A percentile compares a stretch with the other conserved stretches of the same genome.
phyloP scores from a whole-genome alignment of 2,329 filamentous ascomycete genomes.

The Phaeosphaeriaceae sp. region DNA sequence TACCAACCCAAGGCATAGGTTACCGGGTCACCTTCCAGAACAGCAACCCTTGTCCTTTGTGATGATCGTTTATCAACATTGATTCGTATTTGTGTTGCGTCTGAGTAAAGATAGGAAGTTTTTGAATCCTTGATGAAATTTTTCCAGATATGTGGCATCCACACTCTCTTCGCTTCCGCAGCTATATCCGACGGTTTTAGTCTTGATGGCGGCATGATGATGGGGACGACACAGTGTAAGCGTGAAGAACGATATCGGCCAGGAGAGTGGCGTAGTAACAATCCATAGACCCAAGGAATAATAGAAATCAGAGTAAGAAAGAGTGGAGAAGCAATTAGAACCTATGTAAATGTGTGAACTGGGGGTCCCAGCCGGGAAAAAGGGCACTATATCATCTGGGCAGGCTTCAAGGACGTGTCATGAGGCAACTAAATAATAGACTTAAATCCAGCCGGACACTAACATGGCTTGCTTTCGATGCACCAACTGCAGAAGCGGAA shows the following conservation, averaged over 20 bases:
- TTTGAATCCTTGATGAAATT: slow-evolving; percentile 62
- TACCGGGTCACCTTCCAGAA: slow-evolving; percentile 54
- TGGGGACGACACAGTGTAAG: slow-evolving; percentile 6
- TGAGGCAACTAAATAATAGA: slow-evolving; percentile 39
- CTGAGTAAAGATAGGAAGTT: slow-evolving; percentile 64
- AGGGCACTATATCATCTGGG: slow-evolving; percentile 38
- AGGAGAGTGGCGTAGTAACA: slow-evolving; percentile 4
- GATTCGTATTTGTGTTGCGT: slow-evolving; percentile 47
- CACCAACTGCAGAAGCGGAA: slow-evolving; percentile 37
- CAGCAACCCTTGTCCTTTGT: slow-evolving; percentile 51
- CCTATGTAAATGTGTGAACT: slow-evolving; percentile 8
- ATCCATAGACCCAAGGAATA: slow-evolving; percentile 13
- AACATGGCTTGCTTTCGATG: slow-evolving; percentile 28
- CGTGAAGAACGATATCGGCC: slow-evolving; percentile 5
- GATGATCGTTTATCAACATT: slow-evolving; percentile 55
- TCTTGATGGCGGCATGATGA: slow-evolving; percentile 63
- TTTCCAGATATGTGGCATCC: slow-evolving; percentile 68
- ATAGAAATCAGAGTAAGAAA: slow-evolving; percentile 10
- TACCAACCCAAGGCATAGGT: slow-evolving; percentile 67
- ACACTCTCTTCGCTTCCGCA: slow-evolving; percentile 72
- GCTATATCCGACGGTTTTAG: slow-evolving; percentile 73
- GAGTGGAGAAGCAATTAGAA: slow-evolving; percentile 12
- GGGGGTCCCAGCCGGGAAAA: slow-evolving; percentile 22
- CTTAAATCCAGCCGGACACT: slow-evolving; percentile 37
- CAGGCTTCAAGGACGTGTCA: slow-evolving; percentile 34